A percentile compares a stretch with the other conserved stretches of the same genome.
Evolutionary conservation across 768 basidiomycete genomes (phyloP).

Genomic region (Collybia sp.): DNA sequence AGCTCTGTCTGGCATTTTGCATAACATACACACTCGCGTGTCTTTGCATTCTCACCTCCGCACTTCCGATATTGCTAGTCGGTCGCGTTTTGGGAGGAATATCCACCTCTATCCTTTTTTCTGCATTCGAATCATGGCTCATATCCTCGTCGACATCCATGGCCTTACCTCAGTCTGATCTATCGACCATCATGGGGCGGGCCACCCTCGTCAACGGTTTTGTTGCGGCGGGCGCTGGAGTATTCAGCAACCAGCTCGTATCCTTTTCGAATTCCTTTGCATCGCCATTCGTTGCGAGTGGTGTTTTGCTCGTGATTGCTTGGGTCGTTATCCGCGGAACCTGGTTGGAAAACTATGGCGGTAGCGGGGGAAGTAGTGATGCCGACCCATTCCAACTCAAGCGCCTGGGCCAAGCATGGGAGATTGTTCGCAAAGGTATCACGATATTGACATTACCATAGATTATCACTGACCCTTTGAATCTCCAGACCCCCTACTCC

Average conservation of each 20-base stretch:
- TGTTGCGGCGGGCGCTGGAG: constrained; percentile 63
- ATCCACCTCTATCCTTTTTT: constrained; percentile 73
- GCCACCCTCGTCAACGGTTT: constrained; percentile 73
- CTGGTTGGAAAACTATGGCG: constrained; percentile 73
- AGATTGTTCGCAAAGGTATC: constrained; percentile 49
- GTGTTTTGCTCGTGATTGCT: constrained; percentile 42
- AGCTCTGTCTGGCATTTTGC: constrained; percentile 69
- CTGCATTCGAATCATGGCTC: constrained; percentile 76
- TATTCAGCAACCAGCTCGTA: constrained; percentile 65
- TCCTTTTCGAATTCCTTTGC: constrained; percentile 43
- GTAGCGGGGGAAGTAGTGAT: constrained; percentile 22
- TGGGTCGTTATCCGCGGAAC: constrained; percentile 50
- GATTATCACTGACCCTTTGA: not conserved
- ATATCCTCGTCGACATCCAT: constrained; percentile 54
- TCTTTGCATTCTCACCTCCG: constrained; percentile 50
- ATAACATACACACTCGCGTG: constrained; percentile 60
- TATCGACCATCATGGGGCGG: constrained; percentile 68
- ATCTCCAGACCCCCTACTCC: constrained; percentile 48
- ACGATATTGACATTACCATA: not conserved
- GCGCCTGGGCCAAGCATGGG: constrained; percentile 52
- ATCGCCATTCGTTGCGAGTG: constrained; percentile 67
- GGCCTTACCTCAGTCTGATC: constrained; percentile 48
- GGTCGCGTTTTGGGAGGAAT: constrained; percentile 67
- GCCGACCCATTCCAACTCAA: constrained; percentile 45
- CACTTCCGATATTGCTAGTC: constrained; percentile 52